These are phyloP conservation scores for Tulasnella sp. DNA, from an alignment of 768 basidiomycete genomes.

Conservation along the genomic window DNA sequence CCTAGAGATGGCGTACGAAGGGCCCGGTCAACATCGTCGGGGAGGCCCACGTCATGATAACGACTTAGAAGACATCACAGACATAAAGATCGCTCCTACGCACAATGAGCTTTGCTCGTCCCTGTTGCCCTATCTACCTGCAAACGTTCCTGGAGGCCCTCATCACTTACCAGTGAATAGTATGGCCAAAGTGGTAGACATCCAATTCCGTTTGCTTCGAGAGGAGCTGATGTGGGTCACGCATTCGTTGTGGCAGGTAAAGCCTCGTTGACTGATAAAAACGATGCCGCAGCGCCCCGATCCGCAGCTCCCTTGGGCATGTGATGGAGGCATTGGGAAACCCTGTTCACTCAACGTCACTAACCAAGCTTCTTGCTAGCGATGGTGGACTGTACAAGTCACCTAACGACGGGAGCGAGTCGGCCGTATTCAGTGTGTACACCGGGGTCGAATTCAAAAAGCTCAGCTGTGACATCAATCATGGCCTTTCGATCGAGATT, in stretches of 20 bases:
- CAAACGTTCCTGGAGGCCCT: conserved; percentile 47
- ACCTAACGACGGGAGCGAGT: conserved; percentile 3
- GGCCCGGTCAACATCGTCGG: conserved; percentile 41
- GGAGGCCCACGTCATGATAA: conserved; percentile 60
- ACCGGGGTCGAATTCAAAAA: conserved; percentile 16
- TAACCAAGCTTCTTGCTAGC: conserved; percentile 10
- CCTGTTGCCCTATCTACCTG: conserved; percentile 48
- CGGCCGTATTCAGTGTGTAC: conserved; percentile 22
- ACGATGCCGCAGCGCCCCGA: conserved; percentile 34
- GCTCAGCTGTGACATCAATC: conserved; percentile 23
- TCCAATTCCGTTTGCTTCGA: conserved; percentile 63
- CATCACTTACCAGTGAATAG: conserved; percentile 47
- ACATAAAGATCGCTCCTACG: conserved; percentile 63
- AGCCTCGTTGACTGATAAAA: neutral
- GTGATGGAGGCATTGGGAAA: conserved; percentile 37
- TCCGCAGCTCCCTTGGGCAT: conserved; percentile 41
- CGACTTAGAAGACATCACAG: conserved; percentile 42
- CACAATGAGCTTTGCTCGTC: conserved; percentile 48
- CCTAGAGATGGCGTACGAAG: conserved; percentile 37
- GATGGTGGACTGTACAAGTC: conserved; percentile 23
- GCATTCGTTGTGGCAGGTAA: neutral
- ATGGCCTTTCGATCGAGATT: conserved; percentile 41
- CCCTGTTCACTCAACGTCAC: neutral
- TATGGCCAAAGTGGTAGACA: conserved; percentile 59
- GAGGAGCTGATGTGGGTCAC: conserved; percentile 52